Evolutionary conservation across 305 asterid genomes (phyloP), one percentile per base, ranked within the genome.

Genomic region (Fraxinus albicans): DNA sequence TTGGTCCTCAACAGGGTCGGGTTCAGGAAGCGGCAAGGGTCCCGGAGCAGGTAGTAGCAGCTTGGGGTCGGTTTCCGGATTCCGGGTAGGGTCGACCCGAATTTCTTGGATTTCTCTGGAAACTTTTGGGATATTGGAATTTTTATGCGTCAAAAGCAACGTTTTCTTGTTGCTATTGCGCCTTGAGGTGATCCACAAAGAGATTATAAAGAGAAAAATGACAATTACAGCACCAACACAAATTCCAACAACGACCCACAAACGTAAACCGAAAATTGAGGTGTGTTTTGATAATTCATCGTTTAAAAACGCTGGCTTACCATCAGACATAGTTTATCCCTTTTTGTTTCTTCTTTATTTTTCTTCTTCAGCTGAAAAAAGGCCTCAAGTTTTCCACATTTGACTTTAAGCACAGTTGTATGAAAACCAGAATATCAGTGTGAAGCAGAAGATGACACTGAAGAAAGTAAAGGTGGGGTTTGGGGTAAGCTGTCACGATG

Each of bases 101-200:
- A 95, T 91, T 85, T 94, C 99, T 76, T 92, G 95, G 73, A 94
- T 93, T 86, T 94, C 97, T 44, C 92, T 89, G 85, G 98, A 93
- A 4, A 90, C 92, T 13, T 82, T 85, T 6, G 99, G 98, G 83
- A 91, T 91, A 73, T 84, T 79, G 86, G 93, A 83, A n/a, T 81
- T 87, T 79, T 89, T 88, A 85, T 79, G 89, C 17, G 90, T 63
- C 55, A 53, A 27, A 13, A 73, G 36, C 40, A 86, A 44, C 58
- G 65, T 60, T n/a, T 83, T 88, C 21, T 82, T 88, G 89, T 82
- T 91, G 29, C 83, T 83, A 42, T 82, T 84, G 42, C 88, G 87
- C 3, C 92, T 86, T 7, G 94, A 90, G 77, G 92, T 96, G 90
- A 89, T 88, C 97, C 98, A 96, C 19, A 96, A 90, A 0, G 98